phyloP scores from a whole-genome alignment of 2,329 filamentous ascomycete genomes.

The Raffaelea arxii region DNA sequence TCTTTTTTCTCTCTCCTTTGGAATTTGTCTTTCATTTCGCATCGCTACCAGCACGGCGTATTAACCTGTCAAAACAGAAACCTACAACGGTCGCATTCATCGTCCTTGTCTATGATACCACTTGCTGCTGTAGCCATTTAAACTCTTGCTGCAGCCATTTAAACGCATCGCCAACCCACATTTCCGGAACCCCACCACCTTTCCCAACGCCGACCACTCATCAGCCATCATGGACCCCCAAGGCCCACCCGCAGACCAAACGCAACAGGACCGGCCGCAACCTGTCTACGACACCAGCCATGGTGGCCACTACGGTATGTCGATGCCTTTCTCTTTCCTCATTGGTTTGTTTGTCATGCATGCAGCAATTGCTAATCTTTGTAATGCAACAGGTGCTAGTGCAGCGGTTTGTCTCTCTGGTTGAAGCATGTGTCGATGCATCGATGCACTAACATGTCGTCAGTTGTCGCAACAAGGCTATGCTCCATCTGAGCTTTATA shows the following conservation, averaged over 20 bases:
- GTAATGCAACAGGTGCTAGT: conserved; percentile 46
- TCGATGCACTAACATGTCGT: conserved; percentile 9
- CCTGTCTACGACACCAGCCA: conserved; percentile 64
- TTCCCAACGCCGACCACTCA: neutral
- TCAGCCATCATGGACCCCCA: conserved; percentile 41
- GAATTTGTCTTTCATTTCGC: no score
- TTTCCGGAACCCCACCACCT: neutral
- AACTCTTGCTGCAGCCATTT: no score
- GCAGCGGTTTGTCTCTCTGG: conserved; percentile 48
- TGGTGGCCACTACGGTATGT: conserved; percentile 66
- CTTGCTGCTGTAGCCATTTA: no score
- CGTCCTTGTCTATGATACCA: neutral
- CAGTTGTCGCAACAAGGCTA: conserved; percentile 81
- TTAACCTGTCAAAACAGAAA: no score
- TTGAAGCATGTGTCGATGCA: conserved; percentile 1
- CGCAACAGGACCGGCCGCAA: conserved; percentile 48
- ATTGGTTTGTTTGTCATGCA: neutral
- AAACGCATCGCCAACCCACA: neutral
- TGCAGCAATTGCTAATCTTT: conserved; percentile 14
- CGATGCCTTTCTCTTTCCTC: neutral
- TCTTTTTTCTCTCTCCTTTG: no score
- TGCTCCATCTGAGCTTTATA: conserved; percentile 88
- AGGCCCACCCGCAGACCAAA: conserved; percentile 41
- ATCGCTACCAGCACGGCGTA: no score
- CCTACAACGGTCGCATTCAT: neutral